phyloP scores from a whole-genome alignment of 352 stramenopile genomes.

The Pelagophyceae sp. region DNA sequence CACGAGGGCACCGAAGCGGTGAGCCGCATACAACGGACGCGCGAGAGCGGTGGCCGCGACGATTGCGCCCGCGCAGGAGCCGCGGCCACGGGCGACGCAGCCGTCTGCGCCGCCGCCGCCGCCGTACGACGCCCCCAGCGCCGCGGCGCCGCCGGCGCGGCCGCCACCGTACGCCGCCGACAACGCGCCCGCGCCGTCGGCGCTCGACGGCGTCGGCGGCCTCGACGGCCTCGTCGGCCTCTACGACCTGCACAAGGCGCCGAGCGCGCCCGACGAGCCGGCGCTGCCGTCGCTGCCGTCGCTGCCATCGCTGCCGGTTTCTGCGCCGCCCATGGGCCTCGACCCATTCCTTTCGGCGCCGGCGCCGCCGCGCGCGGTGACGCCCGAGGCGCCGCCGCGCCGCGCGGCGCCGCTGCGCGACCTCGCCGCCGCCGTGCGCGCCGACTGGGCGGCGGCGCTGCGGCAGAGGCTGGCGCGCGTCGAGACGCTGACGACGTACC shows the following conservation, averaged over 20 bases:
- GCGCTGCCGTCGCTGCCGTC: background rate
- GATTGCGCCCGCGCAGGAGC: too few species aligned
- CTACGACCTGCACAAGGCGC: background rate
- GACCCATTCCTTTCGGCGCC: background rate
- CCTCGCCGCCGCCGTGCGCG: background rate
- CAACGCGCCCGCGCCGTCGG: too few species aligned
- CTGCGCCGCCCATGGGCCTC: too few species aligned
- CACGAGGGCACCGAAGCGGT: too few species aligned
- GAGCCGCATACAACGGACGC: too few species aligned
- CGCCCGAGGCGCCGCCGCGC: background rate
- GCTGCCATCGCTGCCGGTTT: background rate
- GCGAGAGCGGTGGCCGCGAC: too few species aligned
- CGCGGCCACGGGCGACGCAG: too few species aligned
- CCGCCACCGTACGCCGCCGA: background rate
- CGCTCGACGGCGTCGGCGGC: too few species aligned
- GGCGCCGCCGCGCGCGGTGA: background rate
- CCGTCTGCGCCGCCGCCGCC: background rate
- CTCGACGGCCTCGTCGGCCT: too few species aligned
- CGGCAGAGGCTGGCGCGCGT: constrained; percentile 15
- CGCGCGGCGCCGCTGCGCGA: background rate
- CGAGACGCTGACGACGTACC: constrained; percentile 46
- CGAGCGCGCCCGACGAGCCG: background rate
- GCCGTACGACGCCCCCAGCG: background rate
- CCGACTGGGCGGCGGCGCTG: background rate
- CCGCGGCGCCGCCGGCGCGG: background rate